Evolutionary conservation across 1,284 basidiomycete species (phyloP).

Genomic region (Ustilago loliicola): DNA sequence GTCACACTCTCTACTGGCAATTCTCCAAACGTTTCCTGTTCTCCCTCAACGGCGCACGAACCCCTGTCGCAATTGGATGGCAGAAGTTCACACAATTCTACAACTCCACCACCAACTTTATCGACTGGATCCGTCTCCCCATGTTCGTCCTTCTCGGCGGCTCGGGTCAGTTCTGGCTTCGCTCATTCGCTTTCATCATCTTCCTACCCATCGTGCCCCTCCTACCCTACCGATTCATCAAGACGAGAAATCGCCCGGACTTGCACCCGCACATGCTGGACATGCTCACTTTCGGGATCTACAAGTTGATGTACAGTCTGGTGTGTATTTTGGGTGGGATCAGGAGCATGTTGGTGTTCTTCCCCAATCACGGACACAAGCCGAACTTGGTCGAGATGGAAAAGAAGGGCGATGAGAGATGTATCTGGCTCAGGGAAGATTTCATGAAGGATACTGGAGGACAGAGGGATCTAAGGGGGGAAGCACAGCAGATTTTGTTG

Average conservation of each 20-base stretch:
- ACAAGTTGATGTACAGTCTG: constrained; percentile 41
- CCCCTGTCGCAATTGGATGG: constrained; percentile 27
- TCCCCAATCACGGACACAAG: constrained; percentile 28
- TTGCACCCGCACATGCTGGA: constrained; percentile 38
- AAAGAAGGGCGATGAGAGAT: constrained; percentile 25
- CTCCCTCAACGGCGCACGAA: constrained; percentile 28
- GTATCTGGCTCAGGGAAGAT: constrained; percentile 32
- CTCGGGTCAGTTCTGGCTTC: constrained; percentile 31
- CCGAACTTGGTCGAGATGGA: constrained; percentile 35
- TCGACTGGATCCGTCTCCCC: constrained; percentile 48
- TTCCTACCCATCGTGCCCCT: constrained; percentile 30
- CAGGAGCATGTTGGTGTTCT: constrained; percentile 31
- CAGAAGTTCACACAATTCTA: constrained; percentile 52
- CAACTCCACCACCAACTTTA: constrained; percentile 41
- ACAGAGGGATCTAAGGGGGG: constrained; percentile 31
- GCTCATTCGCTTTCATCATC: constrained; percentile 26
- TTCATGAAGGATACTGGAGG: constrained; percentile 37
- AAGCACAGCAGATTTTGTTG: constrained; percentile 26
- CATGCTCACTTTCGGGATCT: constrained; percentile 37
- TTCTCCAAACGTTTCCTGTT: constrained; percentile 42
- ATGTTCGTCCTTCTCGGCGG: constrained; percentile 39
- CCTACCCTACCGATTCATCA: constrained; percentile 29
- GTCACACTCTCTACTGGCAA: constrained; percentile 47
- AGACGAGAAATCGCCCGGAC: constrained; percentile 35
- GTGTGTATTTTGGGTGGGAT: constrained; percentile 33